Base-by-base conservation (phyloP, 2,329 filamentous ascomycete genomes). In the Fusarium buxicola region DNA sequence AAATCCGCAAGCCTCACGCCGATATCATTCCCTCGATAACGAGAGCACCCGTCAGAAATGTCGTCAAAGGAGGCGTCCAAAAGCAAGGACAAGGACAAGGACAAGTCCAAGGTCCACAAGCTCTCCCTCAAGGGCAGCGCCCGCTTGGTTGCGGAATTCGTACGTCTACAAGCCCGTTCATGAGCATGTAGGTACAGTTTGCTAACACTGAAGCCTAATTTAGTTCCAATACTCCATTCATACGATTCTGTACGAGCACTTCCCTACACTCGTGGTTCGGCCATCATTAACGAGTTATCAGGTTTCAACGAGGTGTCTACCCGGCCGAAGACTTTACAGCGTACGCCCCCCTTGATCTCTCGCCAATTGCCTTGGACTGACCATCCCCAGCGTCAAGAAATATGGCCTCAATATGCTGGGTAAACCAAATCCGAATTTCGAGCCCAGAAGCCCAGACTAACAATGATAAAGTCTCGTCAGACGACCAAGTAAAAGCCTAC, bases 201-300 rank as follows among this genome's bases (percentile, higher is more conserved):
- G 51, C 70, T 72, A 63, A 71, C 47, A n/a, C 24, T 40, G 11
- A 13, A 2, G 18, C 13, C 40, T 34, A 16, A 27, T 47, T 8
- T 71, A 91, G 87, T 99, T 99, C 74, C 93, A 99, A 83, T 99
- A 97, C 78, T 97, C 92, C 2, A 97, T 98, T 74, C 95, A 99
- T 74, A 96, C 94, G 1, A 98, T 99, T 57, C 83, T 99, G 88
- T 95, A 84, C 39, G 32, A 25, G 6, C 54, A 27, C 4, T 7
- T 16, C 5, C 15, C 2, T n/a, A 30, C 7, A 3, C 6, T n/a
- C 2, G 15, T 21, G 21, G 6, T 0, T 10, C 8, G 27, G 30
- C 44, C 12, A 35, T 35, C 27, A 18, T 30, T 53, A 60, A 71
- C 30, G 5, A 13, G 4, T 10, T 31, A 13, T 12, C 68, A 94